Evolutionary conservation across 2,329 filamentous ascomycete species (phyloP).

Genomic region (Achaetomium macrosporum): DNA sequence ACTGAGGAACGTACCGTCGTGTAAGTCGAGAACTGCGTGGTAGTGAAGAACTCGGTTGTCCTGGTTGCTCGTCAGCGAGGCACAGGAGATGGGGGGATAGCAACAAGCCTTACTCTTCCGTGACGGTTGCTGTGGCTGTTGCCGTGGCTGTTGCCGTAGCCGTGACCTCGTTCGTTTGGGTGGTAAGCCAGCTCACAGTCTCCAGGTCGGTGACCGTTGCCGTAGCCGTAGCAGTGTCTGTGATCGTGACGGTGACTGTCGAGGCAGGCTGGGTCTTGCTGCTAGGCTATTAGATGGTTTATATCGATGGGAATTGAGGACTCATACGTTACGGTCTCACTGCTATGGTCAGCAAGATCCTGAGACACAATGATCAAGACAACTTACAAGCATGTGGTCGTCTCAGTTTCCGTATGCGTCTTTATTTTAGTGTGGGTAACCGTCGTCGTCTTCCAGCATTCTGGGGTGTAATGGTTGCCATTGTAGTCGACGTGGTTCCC

Average conservation of each 20-base stretch:
- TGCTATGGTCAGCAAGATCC: conserved; percentile 4
- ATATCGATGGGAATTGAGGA: neutral
- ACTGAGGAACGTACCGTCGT: conserved; percentile 15
- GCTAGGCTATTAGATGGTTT: neutral
- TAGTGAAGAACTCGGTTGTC: conserved; percentile 16
- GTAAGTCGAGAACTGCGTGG: conserved; percentile 12
- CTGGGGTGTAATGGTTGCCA: neutral
- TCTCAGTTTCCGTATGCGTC: too few species aligned
- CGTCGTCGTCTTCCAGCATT: neutral
- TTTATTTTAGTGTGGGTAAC: conserved; percentile 20
- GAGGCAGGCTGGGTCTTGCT: conserved; percentile 3
- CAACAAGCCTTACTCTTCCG: neutral
- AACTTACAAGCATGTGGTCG: conserved; percentile 5
- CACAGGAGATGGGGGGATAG: neutral
- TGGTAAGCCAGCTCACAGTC: conserved; percentile 10
- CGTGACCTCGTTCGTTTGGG: conserved; percentile 12
- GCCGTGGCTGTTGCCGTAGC: conserved; percentile 1
- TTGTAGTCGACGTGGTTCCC: conserved; percentile 17
- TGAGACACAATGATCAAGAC: neutral
- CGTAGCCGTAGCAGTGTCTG: neutral
- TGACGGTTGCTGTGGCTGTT: conserved; percentile 10
- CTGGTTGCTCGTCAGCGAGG: conserved; percentile 1
- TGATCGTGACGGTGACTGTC: neutral
- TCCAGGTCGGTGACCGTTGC: neutral
- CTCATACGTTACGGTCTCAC: conserved; percentile 10